phyloP scores from a whole-genome alignment of 257 asterid genomes.

The Coffea eugenioides region DNA sequence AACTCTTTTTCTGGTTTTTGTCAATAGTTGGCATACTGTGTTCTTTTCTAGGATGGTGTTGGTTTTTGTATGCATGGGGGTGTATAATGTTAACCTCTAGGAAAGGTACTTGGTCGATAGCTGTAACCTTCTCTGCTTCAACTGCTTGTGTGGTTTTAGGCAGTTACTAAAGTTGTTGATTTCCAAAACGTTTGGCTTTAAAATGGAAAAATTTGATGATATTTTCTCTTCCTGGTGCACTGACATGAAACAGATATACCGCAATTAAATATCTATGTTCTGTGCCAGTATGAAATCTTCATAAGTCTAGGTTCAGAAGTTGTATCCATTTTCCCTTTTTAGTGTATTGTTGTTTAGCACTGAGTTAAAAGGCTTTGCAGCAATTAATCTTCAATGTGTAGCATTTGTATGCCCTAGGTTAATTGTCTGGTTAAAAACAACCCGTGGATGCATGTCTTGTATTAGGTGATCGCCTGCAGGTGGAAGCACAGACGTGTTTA shows the following conservation, averaged over 20 bases:
- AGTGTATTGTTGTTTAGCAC: not conserved
- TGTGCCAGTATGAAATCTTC: not conserved
- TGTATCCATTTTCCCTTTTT: not conserved
- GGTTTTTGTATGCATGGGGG: not conserved
- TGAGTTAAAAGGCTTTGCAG: not conserved
- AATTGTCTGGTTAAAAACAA: not conserved
- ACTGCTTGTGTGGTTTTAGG: not conserved
- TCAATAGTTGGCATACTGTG: not conserved
- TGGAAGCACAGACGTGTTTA: slow-evolving; percentile 65
- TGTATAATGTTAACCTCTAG: not conserved
- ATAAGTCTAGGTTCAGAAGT: not conserved
- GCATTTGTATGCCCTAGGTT: not conserved
- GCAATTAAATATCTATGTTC: not conserved
- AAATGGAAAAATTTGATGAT: not conserved
- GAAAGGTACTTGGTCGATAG: not conserved
- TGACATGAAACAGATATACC: not conserved
- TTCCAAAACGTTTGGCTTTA: not conserved
- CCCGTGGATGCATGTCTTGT: not conserved
- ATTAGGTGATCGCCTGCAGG: slow-evolving; percentile 64
- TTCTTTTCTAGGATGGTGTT: not conserved
- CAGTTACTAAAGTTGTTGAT: not conserved
- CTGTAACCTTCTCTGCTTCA: not conserved
- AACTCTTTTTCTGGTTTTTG: slow-evolving; percentile 10
- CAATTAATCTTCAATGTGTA: not conserved
- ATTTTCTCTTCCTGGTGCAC: not conserved